A percentile compares a stretch with the other conserved stretches of the same genome.
Conservation (phyloP, 148 eudicot genomes). For the Polygonum maritimum region DNA sequence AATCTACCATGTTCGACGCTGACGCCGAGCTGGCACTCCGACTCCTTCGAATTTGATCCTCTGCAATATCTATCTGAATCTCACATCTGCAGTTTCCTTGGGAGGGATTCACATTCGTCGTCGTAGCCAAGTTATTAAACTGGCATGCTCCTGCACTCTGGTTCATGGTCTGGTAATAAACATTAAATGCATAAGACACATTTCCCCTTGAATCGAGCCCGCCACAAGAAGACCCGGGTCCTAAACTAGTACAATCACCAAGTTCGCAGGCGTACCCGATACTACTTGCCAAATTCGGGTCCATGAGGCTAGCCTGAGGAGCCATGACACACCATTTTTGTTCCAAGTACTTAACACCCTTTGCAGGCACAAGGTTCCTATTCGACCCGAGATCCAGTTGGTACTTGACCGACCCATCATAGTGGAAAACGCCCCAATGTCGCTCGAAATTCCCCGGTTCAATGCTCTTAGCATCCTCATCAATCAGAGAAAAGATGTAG, state of each 20-base stretch:
- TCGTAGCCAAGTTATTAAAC: conserved; percentile 39
- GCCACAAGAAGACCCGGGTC: conserved; percentile 67
- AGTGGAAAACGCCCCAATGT: conserved; percentile 85
- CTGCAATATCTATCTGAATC: conserved; percentile 55
- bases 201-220: conserved; percentile 49
- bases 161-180: conserved; percentile 70
- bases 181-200: conserved; percentile 72
- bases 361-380: conserved; percentile 42
- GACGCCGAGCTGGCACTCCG: background rate
- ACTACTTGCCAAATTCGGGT: conserved; percentile 35
- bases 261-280: conserved; percentile 53
- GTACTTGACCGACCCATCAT: conserved; percentile 68
- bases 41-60: conserved; percentile 20
- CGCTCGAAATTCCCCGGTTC: conserved; percentile 88
- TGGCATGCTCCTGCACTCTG: conserved; percentile 52
- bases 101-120: conserved; percentile 65
- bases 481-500: conserved; percentile 59
- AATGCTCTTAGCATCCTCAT: conserved; percentile 78
- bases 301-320: conserved; percentile 43
- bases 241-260: conserved; percentile 83
- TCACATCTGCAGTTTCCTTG: conserved; percentile 45
- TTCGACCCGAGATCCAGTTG: conserved; percentile 33
- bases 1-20: background rate
- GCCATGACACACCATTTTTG: conserved; percentile 78
- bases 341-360: conserved; percentile 56